A percentile compares a stretch with the other conserved stretches of the same genome.
phyloP scores from a whole-genome alignment of 2,329 filamentous ascomycete genomes.

The Chaetomiaceae sp. region DNA sequence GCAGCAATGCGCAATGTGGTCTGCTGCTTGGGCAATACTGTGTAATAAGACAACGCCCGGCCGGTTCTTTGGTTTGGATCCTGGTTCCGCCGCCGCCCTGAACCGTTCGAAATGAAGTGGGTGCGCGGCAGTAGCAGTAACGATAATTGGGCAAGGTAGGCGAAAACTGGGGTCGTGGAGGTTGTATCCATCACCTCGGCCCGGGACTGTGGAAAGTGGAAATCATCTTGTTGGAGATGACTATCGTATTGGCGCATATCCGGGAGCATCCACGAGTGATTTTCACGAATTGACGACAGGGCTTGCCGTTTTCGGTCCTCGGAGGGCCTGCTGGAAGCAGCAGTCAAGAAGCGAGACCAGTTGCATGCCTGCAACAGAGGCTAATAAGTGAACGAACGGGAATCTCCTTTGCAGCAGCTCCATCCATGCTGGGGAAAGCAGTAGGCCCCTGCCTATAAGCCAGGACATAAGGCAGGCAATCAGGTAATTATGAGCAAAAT shows the following conservation, averaged over 20 bases:
- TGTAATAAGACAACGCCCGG: too few species aligned
- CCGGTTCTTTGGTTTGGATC: too few species aligned
- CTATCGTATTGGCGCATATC: slow-evolving; percentile 12
- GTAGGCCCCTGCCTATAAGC: slow-evolving; percentile 13
- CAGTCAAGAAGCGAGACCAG: neutral
- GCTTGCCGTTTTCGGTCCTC: neutral
- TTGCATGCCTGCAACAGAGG: neutral
- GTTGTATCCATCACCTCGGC: slow-evolving; percentile 2
- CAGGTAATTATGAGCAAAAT: neutral
- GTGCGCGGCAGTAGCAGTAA: neutral
- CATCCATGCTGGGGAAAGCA: slow-evolving; percentile 5
- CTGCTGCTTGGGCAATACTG: too few species aligned
- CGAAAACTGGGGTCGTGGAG: neutral
- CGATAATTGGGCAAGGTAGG: neutral
- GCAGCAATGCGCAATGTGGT: too few species aligned
- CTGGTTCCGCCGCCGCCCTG: too few species aligned
- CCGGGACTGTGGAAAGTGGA: neutral
- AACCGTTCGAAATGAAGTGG: too few species aligned
- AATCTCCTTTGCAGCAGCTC: neutral
- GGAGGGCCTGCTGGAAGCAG: neutral
- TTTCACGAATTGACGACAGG: neutral
- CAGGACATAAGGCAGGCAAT: too few species aligned
- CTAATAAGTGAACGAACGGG: neutral
- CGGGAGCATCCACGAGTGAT: too few species aligned
- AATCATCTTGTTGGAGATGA: neutral